Base-by-base conservation (phyloP, 176 grass and related monocot genomes). In the Microstegium vimineum region DNA sequence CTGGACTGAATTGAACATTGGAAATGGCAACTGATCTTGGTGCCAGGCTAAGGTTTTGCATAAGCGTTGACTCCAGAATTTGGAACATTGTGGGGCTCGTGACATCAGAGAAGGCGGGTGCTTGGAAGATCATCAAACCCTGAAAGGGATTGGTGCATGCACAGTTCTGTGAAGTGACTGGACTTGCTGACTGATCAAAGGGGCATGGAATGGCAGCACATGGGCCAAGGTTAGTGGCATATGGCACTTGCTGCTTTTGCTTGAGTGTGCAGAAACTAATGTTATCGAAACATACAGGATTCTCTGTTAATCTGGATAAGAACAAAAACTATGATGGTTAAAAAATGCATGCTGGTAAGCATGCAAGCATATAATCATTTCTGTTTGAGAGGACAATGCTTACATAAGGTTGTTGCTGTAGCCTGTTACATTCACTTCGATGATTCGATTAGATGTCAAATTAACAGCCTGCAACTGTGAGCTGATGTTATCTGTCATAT, bases 401-500 rank as follows among this genome's bases (percentile, higher is more conserved):
- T 86, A 94, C 89, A 89, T 91, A 62, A 94, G 73, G 37, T 69
- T 82, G 15, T 78, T 36, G 26, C 5, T 89, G 33, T 91, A 94
- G 78, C 34, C 42, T 35, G 52, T 35, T 82, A 41, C 4, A 3
- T 0, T 3, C 45, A 15, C 4, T 2, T 2, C 17, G 0, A 47
- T 6, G 30, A 94, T 84, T 67, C 16, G 42, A 76, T 94, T 94
- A 68, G 75, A 82, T 87, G 76, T 86, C 77, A 94, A 79, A 74
- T 89, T 82, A 83, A 91, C 92, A 85, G 76, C 84, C 37, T 54
- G 64, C 67, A 94, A 66, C 40, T 32, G 46, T 40, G 79, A n/a
- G 63, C 81, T 80, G 77, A 94, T 60, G 14, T 20, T 85, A 25
- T 16, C 47, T 16, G 25, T 69, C 81, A 91, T 82, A 22, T 62